These are phyloP conservation scores for Hymenoscyphus scutula DNA, from an alignment of 2,329 filamentous ascomycete genomes.

Conservation along the genomic window DNA sequence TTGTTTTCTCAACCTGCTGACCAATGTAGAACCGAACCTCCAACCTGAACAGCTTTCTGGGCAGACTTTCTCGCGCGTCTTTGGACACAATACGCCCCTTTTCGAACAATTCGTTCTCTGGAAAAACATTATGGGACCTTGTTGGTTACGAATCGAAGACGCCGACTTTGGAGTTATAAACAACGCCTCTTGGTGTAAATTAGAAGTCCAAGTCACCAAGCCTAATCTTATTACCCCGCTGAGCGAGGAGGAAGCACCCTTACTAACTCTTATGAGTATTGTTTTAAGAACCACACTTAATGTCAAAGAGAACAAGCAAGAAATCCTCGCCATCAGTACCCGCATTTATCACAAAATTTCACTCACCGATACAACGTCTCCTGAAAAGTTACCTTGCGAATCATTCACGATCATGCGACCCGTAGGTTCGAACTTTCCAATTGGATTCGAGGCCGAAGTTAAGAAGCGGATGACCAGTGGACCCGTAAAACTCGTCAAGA, in stretches of 20 bases:
- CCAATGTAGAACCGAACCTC: slow-evolving; percentile 58
- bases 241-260: slow-evolving; percentile 76
- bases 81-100: slow-evolving; percentile 87
- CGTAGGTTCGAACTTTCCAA: slow-evolving; percentile 69
- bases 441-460: slow-evolving; percentile 79
- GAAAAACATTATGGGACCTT: slow-evolving; percentile 99
- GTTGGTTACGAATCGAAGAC: slow-evolving; percentile 89
- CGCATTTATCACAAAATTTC: slow-evolving; percentile 90
- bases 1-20: slow-evolving; percentile 14
- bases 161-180: slow-evolving; percentile 81
- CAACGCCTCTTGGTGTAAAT: slow-evolving; percentile 95
- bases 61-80: slow-evolving; percentile 90
- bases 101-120: slow-evolving; percentile 98
- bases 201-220: slow-evolving; percentile 79
- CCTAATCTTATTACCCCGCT: slow-evolving; percentile 73
- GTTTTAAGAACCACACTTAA: slow-evolving; percentile 87
- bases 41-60: slow-evolving; percentile 66
- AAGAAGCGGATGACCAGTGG: slow-evolving; percentile 67
- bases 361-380: slow-evolving; percentile 81
- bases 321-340: slow-evolving; percentile 87
- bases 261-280: slow-evolving; percentile 93
- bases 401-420: slow-evolving; percentile 92
- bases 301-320: slow-evolving; percentile 89
- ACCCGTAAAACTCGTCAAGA: slow-evolving; percentile 75
- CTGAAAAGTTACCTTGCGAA: slow-evolving; percentile 83